phyloP scores from a whole-genome alignment of 1,284 basidiomycete genomes.

The Rhizoctonia solani region DNA sequence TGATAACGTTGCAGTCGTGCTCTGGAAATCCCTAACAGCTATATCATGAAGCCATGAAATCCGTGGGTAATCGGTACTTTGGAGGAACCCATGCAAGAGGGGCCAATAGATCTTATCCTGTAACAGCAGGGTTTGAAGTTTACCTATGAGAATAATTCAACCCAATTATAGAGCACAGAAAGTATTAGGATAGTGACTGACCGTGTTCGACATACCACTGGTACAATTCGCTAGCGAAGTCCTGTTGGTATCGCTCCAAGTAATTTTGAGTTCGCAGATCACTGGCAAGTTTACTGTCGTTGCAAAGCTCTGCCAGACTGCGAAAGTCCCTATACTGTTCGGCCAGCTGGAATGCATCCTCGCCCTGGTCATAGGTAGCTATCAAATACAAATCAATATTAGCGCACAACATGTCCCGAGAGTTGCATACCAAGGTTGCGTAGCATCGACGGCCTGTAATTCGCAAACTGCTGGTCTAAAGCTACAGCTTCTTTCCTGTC shows the following conservation, averaged over 20 bases:
- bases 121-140: slow-evolving; percentile 73
- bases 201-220: slow-evolving; percentile 83
- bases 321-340: slow-evolving; percentile 85
- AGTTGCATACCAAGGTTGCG: slow-evolving; percentile 69
- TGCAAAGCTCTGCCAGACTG: slow-evolving; percentile 80
- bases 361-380: slow-evolving; percentile 70
- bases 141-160: slow-evolving; percentile 59
- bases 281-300: slow-evolving; percentile 64
- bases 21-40: slow-evolving; percentile 65
- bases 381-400: slow-evolving; percentile 4
- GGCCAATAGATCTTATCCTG: slow-evolving; percentile 64
- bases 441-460: slow-evolving; percentile 71
- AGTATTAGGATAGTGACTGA: too few species aligned
- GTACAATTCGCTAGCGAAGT: slow-evolving; percentile 87
- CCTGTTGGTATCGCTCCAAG: slow-evolving; percentile 78
- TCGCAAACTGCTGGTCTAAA: slow-evolving; percentile 66
- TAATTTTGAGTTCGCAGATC: slow-evolving; percentile 66
- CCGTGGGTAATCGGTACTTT: slow-evolving; percentile 60
- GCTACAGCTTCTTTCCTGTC: slow-evolving; percentile 58
- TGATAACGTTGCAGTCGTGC: slow-evolving; percentile 68
- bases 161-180: slow-evolving; percentile 22
- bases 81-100: slow-evolving; percentile 79
- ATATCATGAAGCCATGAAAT: slow-evolving; percentile 93
- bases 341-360: slow-evolving; percentile 77
- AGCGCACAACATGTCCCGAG: not conserved